These are phyloP conservation scores for Neovahlkampfia damariscottae DNA, from an alignment of 78 protist genomes.

Conservation along the genomic window DNA sequence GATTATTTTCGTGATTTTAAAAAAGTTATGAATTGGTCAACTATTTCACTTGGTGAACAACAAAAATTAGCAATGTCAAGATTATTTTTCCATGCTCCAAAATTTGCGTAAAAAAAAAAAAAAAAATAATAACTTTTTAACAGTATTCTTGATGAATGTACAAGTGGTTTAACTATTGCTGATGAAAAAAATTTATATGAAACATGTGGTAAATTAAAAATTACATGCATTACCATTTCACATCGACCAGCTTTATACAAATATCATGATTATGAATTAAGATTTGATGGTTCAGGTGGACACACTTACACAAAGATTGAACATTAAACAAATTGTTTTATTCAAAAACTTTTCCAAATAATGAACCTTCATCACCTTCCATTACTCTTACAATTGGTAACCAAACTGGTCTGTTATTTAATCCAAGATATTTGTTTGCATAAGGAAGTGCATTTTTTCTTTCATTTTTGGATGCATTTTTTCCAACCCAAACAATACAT, in stretches of 20 bases:
- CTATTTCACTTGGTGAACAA: slow-evolving; percentile 41
- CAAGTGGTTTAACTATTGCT: not conserved
- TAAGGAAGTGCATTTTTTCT: not conserved
- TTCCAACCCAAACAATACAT: not conserved
- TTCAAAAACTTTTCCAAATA: not conserved
- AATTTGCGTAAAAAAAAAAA: no score
- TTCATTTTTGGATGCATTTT: not conserved
- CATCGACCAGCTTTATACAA: slow-evolving; percentile 24
- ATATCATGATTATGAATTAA: slow-evolving; percentile 10
- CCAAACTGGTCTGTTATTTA: not conserved
- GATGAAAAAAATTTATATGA: slow-evolving; percentile 10
- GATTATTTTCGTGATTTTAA: slow-evolving; percentile 15
- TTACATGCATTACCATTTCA: slow-evolving; percentile 24
- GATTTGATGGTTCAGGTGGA: not conserved
- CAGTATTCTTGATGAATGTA: slow-evolving; percentile 24
- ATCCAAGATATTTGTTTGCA: not conserved
- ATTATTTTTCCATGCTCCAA: slow-evolving; percentile 67
- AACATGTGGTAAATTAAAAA: not conserved
- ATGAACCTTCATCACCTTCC: not conserved
- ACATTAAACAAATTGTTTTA: not conserved
- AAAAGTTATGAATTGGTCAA: not conserved
- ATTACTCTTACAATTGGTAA: not conserved
- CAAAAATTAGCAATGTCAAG: slow-evolving; percentile 76
- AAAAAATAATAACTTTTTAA: not conserved
- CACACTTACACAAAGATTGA: not conserved